These are phyloP conservation scores for Cymbidium sinense DNA, from an alignment of 106 monocot genomes.

Conservation along the genomic window DNA sequence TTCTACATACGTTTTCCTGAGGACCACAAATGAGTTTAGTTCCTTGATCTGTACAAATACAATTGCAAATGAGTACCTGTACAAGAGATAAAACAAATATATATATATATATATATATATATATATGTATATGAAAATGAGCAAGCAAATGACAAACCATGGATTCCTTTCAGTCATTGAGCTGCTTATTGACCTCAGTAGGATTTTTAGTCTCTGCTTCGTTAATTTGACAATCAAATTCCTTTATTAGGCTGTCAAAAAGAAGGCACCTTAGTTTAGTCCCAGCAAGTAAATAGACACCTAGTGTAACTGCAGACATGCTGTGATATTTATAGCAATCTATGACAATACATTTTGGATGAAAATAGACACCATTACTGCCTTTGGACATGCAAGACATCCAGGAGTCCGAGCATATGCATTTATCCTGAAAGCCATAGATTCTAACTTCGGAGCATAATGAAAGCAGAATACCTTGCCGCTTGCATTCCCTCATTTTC, in stretches of 20 bases:
- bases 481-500: constrained; percentile 20
- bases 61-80: neutral
- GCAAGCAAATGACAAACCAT: constrained; percentile 53
- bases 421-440: no score
- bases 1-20: constrained; percentile 87
- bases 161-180: constrained; percentile 86
- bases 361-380: no score
- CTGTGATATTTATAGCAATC: no score
- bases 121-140: no score
- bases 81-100: neutral
- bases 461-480: neutral
- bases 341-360: no score
- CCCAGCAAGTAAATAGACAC: neutral
- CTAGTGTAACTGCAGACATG: neutral
- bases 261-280: neutral
- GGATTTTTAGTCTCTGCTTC: constrained; percentile 70
- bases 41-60: constrained; percentile 79
- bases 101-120: no score
- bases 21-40: constrained; percentile 86
- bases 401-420: no score
- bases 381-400: no score
- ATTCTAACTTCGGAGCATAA: no score
- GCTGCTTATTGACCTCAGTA: constrained; percentile 67
- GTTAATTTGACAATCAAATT: constrained; percentile 91
- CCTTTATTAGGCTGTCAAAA: constrained; percentile 75